A percentile compares a stretch with the other conserved stretches of the same genome.
phyloP scores from a whole-genome alignment of 805 yeast species.

The Suhomyces kilbournensis region DNA sequence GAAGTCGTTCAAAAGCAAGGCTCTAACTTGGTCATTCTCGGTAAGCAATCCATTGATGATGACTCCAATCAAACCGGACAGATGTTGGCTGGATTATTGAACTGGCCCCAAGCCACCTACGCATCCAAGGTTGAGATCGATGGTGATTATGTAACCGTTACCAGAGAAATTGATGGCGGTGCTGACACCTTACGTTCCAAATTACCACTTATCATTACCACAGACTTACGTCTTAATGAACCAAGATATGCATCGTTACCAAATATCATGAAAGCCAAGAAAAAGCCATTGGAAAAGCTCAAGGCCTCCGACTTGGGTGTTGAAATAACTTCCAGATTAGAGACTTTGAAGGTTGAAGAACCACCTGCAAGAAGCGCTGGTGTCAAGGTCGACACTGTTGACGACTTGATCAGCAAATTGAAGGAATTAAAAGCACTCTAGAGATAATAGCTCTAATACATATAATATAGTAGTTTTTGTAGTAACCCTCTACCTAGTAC shows the following conservation, averaged over 20 bases:
- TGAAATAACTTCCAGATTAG: conserved; percentile 60
- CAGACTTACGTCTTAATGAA: conserved; percentile 90
- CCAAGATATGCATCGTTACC: conserved; percentile 97
- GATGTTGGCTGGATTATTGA: conserved; percentile 87
- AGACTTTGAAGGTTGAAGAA: conserved; percentile 72
- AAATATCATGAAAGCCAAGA: conserved; percentile 97
- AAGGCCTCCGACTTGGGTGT: conserved; percentile 66
- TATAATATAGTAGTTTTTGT: neutral
- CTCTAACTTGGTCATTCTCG: conserved; percentile 80
- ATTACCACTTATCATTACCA: conserved; percentile 83
- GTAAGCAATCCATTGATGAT: conserved; percentile 96
- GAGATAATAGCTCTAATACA: conserved; percentile 7
- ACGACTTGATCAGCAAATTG: conserved; percentile 74
- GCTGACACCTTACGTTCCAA: conserved; percentile 74
- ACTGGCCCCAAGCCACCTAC: conserved; percentile 97
- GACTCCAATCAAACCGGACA: conserved; percentile 96
- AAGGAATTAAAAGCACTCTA: conserved; percentile 72
- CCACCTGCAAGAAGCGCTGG: conserved; percentile 85
- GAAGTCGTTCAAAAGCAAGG: conserved; percentile 66
- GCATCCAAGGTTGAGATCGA: conserved; percentile 78
- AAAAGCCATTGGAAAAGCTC: conserved; percentile 79
- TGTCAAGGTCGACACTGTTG: conserved; percentile 73
- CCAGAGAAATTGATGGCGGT: conserved; percentile 96
- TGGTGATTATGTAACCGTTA: conserved; percentile 61
- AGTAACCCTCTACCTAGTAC: neutral